Conservation (phyloP, 2,329 filamentous ascomycete genomes). For the Cladosporium halotolerans region DNA sequence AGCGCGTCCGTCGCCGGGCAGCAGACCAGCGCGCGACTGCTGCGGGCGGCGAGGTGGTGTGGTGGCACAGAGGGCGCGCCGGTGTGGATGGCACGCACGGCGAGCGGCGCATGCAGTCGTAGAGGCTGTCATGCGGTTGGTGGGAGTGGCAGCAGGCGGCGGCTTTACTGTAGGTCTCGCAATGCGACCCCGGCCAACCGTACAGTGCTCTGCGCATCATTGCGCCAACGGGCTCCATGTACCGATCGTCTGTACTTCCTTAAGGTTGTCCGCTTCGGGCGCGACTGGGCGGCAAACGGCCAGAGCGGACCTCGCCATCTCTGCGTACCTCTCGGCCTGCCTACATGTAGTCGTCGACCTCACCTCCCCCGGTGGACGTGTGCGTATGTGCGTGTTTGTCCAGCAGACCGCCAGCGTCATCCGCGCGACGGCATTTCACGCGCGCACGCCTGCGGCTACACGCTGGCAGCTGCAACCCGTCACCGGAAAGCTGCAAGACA, state of each 20-base stretch:
- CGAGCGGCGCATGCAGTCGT: not conserved
- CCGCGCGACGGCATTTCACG: too few species aligned
- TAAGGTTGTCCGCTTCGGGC: not conserved
- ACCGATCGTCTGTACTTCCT: slow-evolving; percentile 8
- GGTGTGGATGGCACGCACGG: not conserved
- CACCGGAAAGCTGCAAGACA: slow-evolving; percentile 11
- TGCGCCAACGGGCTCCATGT: not conserved
- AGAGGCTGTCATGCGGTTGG: not conserved
- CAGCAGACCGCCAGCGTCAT: too few species aligned
- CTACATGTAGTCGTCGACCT: too few species aligned
- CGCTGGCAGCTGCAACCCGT: slow-evolving; percentile 5
- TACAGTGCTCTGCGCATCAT: slow-evolving; percentile 1
- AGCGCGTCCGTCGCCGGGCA: not conserved
- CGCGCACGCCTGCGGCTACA: not conserved
- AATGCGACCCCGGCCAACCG: not conserved
- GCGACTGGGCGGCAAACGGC: too few species aligned
- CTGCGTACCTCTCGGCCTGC: too few species aligned
- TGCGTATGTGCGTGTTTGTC: too few species aligned
- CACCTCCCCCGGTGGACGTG: too few species aligned
- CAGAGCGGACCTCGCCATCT: too few species aligned
- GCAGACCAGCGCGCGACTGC: not conserved
- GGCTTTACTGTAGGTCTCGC: not conserved
- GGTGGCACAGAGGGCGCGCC: not conserved
- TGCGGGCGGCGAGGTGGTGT: not conserved
- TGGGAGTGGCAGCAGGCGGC: not conserved